phyloP scores from a whole-genome alignment of 768 basidiomycete species.

The Paxillus ammoniavirescens region DNA sequence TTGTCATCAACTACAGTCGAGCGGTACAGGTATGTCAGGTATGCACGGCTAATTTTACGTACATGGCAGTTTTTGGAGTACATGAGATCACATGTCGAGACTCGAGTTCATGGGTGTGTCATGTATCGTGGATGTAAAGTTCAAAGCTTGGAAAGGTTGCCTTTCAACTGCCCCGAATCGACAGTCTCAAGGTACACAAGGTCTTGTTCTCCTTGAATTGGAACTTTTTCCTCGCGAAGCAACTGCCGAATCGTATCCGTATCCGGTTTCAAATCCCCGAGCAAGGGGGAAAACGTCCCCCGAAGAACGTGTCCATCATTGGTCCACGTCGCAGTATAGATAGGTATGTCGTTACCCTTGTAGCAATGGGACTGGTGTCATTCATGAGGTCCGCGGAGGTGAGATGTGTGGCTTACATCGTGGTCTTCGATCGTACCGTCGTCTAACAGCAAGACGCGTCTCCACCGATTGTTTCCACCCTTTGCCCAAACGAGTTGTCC shows the following conservation, averaged over 20 bases:
- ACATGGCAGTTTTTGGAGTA: neutral
- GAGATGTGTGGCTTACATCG: neutral
- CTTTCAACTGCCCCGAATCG: neutral
- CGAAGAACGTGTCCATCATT: neutral
- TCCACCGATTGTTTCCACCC: neutral
- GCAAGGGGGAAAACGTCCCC: slow-evolving; percentile 45
- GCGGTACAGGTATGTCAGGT: neutral
- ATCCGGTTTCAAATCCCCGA: slow-evolving; percentile 62
- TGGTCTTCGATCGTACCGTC: neutral
- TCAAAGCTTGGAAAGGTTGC: neutral
- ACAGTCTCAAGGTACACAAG: neutral
- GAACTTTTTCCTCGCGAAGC: slow-evolving; percentile 34
- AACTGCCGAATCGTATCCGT: slow-evolving; percentile 41
- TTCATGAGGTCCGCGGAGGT: neutral
- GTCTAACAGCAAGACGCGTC: neutral
- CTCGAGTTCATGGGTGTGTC: too few relatives aligned
- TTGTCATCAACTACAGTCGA: neutral
- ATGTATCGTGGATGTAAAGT: neutral
- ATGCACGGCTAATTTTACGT: neutral
- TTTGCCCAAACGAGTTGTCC: neutral
- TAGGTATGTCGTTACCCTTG: neutral
- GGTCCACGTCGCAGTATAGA: neutral
- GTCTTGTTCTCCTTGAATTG: neutral
- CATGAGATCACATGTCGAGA: neutral
- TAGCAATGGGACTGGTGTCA: neutral